A percentile compares a stretch with the other conserved stretches of the same genome.
Conservation (phyloP, 306 rosid species). For the Comarum palustre region DNA sequence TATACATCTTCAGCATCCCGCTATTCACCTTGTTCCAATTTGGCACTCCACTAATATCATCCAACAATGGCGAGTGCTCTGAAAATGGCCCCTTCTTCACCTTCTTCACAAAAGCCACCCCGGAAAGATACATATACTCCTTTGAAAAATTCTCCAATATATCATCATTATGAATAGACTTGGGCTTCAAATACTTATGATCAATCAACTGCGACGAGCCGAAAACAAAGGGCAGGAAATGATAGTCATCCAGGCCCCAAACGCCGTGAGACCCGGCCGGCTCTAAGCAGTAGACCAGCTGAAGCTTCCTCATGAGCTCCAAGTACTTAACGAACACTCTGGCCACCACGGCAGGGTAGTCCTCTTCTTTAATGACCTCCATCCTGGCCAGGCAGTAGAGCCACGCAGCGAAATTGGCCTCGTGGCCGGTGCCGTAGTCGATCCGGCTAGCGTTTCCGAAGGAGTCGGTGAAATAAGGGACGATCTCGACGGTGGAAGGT, state of each 20-base stretch:
- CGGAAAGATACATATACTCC: conserved; percentile 69
- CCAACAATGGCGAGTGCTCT: conserved; percentile 93
- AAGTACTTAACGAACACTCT: conserved; percentile 73
- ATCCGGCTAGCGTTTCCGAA: conserved; percentile 83
- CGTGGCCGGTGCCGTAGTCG: conserved; percentile 96
- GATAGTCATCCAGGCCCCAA: conserved; percentile 97
- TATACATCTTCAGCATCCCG: conserved; percentile 95
- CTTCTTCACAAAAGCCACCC: conserved; percentile 72
- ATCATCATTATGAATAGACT: conserved; percentile 83
- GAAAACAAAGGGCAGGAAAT: conserved; percentile 77
- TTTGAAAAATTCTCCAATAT: conserved; percentile 73
- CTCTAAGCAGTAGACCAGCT: conserved; percentile 67
- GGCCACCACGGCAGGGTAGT: conserved; percentile 61
- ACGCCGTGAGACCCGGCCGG: conserved; percentile 99
- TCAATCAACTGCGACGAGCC: conserved; percentile 90
- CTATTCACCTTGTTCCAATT: conserved; percentile 88
- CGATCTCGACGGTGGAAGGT: conserved; percentile 55
- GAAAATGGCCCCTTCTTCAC: conserved; percentile 96
- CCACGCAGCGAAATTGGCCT: conserved; percentile 92
- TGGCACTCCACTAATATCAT: conserved; percentile 96
- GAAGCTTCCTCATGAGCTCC: conserved; percentile 88
- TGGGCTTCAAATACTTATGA: conserved; percentile 94
- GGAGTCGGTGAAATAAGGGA: conserved; percentile 66
- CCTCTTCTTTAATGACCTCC: conserved; percentile 66
- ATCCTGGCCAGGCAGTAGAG: conserved; percentile 69